phyloP scores from a whole-genome alignment of 345 rosid species.

The Limnanthes douglasii region DNA sequence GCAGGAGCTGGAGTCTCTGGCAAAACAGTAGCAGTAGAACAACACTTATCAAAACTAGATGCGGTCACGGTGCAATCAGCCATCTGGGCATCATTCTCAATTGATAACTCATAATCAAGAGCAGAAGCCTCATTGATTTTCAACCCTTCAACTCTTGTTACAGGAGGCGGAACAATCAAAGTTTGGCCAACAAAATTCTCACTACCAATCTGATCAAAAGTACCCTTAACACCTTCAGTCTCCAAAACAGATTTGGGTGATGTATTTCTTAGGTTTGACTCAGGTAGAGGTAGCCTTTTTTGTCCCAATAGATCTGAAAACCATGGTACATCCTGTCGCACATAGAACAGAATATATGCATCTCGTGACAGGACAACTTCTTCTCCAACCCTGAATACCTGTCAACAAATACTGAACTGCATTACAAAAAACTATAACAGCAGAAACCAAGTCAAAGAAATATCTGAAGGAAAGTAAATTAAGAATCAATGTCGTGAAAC shows the following conservation, averaged over 20 bases:
- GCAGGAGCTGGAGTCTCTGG: too few relatives aligned
- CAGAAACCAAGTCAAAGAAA: constrained; percentile 1
- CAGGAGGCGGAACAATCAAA: constrained; percentile 6
- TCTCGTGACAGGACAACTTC: constrained; percentile 47
- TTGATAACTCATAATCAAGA: too few relatives aligned
- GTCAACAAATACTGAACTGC: constrained; percentile 12
- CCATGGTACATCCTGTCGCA: constrained; percentile 60
- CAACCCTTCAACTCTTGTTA: constrained; percentile 5
- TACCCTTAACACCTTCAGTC: constrained; percentile 14
- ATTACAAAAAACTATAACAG: too few relatives aligned
- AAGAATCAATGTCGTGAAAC: too few relatives aligned
- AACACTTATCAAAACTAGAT: constrained; percentile 6
- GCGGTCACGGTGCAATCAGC: too few relatives aligned
- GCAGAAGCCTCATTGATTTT: constrained; percentile 7
- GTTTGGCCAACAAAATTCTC: constrained; percentile 7
- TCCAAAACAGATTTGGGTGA: constrained; percentile 83
- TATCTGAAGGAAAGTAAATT: not conserved
- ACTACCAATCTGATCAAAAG: constrained; percentile 9
- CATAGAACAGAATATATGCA: constrained; percentile 79
- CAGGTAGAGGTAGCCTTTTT: constrained; percentile 11
- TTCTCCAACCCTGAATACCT: constrained; percentile 45
- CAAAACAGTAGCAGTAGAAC: too few relatives aligned
- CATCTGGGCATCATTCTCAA: too few relatives aligned
- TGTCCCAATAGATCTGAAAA: constrained; percentile 35
- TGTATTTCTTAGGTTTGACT: constrained; percentile 11